Conservation (phyloP, 1,284 basidiomycete genomes). For the Boletus calvinii region DNA sequence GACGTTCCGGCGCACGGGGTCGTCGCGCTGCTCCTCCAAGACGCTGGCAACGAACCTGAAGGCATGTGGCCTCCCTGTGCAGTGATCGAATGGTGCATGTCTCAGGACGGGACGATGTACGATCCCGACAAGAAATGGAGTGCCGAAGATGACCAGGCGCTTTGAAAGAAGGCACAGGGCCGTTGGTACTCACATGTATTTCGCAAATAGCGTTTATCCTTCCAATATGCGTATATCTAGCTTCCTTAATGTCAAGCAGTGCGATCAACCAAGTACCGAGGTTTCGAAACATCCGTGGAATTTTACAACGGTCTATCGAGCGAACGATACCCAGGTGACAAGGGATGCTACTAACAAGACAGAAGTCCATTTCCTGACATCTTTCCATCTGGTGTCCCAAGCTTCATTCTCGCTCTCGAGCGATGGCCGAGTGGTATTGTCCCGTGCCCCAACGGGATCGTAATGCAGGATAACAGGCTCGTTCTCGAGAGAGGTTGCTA, state of each 20-base stretch:
- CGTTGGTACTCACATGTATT: not conserved
- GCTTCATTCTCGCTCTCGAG: slow-evolving; percentile 1
- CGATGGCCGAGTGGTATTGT: not conserved
- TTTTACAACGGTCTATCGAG: slow-evolving; percentile 11
- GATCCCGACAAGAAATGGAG: slow-evolving; percentile 33
- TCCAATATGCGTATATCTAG: not conserved
- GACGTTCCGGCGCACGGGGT: slow-evolving; percentile 67
- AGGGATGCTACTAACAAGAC: slow-evolving; percentile 26
- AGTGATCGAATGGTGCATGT: slow-evolving; percentile 44
- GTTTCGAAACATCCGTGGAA: not conserved
- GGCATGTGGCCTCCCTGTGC: slow-evolving; percentile 49
- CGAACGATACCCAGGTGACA: slow-evolving; percentile 31
- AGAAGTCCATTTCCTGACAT: slow-evolving; percentile 31
- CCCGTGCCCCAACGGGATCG: not conserved
- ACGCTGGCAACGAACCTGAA: slow-evolving; percentile 64
- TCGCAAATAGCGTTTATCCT: not conserved
- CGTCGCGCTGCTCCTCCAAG: slow-evolving; percentile 62
- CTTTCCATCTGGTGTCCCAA: slow-evolving; percentile 27
- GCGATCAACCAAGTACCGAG: too few species aligned
- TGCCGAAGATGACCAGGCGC: slow-evolving; percentile 19
- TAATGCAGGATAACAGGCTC: not conserved
- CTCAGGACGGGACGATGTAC: slow-evolving; percentile 30
- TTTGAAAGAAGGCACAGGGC: not conserved
- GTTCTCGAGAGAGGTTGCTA: not conserved
- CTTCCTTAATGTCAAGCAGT: not conserved